Base-by-base conservation (phyloP, 306 rosid genomes). In the Trifolium pratense region DNA sequence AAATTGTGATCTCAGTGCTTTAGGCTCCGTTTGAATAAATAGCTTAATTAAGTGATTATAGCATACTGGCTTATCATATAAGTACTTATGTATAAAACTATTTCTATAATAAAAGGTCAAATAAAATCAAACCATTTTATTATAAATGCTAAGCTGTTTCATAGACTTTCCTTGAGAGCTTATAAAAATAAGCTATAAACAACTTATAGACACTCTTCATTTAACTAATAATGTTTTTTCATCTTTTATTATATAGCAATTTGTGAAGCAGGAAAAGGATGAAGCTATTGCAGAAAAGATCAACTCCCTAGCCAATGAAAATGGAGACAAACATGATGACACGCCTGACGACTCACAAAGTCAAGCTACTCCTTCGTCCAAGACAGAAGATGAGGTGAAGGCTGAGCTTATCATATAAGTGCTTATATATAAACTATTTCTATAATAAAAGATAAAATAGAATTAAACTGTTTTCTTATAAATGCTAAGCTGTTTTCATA, bases 251-350 rank as follows among this genome's bases (percentile, higher is more conserved):
- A 7, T 73, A 15, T 56, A 90, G 89, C 71, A 80, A 66, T 75
- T 74, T 45, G 93, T 82, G 74, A 86, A 86, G 80, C 70, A 81
- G 70, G 76, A 79, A 59, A 81, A 75, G 52, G 84, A 82, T 26
- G 93, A 70, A 37, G 79, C 60, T 32, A 67, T 56, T 37, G 85
- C 68, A 68, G 68, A 86, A 42, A 77, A 55, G 66, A 71, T 32
- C 0, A 71, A 39, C 70, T 62, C 79, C 18, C 60, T 70, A 61
- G 58, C 81, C 63, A 77, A 82, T 49, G 85, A 75, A 60, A 81
- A 65, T 51, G 86, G 62, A 74, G 84, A 70, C 32, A 77, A 79
- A 42, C 80, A 76, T n/a, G 81, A 66, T 11, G 77, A 67, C 63
- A 74, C 86, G 76, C 80, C 71, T 0, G 78, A 79, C 15, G 75